phyloP scores from a whole-genome alignment of 2,329 filamentous ascomycete genomes.

The Biscogniauxia marginata region DNA sequence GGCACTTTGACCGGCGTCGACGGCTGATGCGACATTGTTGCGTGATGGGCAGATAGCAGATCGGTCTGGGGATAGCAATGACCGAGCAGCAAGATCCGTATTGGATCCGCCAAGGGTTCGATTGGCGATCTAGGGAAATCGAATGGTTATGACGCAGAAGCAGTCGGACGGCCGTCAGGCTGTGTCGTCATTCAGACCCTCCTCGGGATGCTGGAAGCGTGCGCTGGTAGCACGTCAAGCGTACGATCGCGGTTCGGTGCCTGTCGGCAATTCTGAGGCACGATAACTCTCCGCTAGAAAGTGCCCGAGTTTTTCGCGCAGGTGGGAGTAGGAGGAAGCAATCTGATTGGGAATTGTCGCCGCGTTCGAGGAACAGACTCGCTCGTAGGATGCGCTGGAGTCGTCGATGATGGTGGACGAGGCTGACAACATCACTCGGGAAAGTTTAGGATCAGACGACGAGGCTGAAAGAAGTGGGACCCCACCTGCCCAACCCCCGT shows the following conservation, averaged over 20 bases:
- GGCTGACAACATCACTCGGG: constrained; percentile 16
- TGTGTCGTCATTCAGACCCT: neutral
- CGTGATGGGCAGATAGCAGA: too few relatives aligned
- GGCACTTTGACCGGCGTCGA: constrained; percentile 62
- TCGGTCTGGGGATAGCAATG: neutral
- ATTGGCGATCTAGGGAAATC: neutral
- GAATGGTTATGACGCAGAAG: neutral
- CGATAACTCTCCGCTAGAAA: neutral
- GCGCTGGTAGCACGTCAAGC: neutral
- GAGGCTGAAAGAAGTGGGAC: constrained; percentile 19
- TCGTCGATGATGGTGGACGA: constrained; percentile 9
- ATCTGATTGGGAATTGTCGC: too few relatives aligned
- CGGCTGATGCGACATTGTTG: constrained; percentile 45
- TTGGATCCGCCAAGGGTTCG: neutral
- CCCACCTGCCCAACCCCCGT: neutral
- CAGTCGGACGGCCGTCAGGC: neutral
- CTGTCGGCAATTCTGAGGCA: neutral
- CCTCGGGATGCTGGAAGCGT: neutral
- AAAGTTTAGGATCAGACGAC: constrained; percentile 13
- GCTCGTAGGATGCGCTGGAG: neutral
- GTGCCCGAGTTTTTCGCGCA: too few relatives aligned
- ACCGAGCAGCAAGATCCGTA: neutral
- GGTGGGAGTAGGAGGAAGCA: too few relatives aligned
- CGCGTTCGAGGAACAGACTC: too few relatives aligned
- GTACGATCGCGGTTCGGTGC: neutral